These are phyloP conservation scores for Candida pseudoviswanathii DNA, from an alignment of 1,139 yeast genomes.

Conservation along the genomic window DNA sequence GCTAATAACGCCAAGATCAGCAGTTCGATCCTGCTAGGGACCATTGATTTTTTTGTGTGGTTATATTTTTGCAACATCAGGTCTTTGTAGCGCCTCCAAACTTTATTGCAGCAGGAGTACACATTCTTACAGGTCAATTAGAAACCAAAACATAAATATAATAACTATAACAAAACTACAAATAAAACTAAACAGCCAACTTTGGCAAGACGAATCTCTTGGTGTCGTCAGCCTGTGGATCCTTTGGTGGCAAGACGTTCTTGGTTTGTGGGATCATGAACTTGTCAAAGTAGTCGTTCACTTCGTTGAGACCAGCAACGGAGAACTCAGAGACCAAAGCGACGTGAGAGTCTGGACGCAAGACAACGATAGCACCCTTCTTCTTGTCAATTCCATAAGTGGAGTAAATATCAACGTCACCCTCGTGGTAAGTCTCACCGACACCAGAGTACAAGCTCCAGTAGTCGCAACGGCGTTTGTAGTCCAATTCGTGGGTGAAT, in stretches of 20 bases:
- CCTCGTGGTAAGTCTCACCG: conserved; percentile 17
- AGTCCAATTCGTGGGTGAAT: conserved; percentile 27
- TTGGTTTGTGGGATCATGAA: conserved; percentile 22
- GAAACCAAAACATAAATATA: not conserved
- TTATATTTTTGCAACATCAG: no score
- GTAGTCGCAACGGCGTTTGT: conserved; percentile 29
- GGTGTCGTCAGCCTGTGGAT: conserved; percentile 8
- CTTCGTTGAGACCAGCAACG: conserved; percentile 19
- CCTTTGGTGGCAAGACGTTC: conserved; percentile 9
- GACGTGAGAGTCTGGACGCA: conserved; percentile 37
- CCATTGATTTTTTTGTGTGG: conserved; percentile 35
- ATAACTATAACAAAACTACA: not conserved
- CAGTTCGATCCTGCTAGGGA: conserved; percentile 89
- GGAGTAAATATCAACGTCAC: conserved; percentile 17
- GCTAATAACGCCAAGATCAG: conserved; percentile 86
- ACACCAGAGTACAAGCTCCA: conserved; percentile 30
- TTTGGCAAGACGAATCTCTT: conserved; percentile 15
- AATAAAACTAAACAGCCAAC: conserved; percentile 14
- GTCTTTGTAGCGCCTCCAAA: not conserved
- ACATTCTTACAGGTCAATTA: no score
- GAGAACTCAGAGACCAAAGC: conserved; percentile 21
- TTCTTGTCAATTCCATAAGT: conserved; percentile 26
- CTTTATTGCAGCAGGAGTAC: not conserved
- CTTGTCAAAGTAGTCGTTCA: conserved; percentile 22
- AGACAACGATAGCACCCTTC: conserved; percentile 26